Evolutionary conservation across 2,329 filamentous ascomycete genomes (phyloP), one percentile per base, ranked within the genome.

Genomic region (Apiospora pterosperma): DNA sequence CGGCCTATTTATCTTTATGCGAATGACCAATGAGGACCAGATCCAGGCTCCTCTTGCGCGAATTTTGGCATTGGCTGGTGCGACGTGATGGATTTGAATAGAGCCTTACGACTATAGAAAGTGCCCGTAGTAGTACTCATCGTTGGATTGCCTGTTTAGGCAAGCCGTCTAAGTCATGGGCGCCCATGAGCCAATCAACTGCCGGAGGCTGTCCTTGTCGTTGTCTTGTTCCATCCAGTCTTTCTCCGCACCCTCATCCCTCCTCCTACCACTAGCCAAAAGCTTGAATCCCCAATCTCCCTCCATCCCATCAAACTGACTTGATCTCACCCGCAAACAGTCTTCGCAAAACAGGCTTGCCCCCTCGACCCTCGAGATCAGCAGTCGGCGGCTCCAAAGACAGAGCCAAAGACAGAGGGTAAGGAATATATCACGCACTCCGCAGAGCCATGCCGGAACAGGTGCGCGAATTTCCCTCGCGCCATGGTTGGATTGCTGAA

Each of bases 391-490:
- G n/a, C n/a, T n/a, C n/a, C n/a, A n/a, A n/a, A n/a, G n/a, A n/a
- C 55, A 38, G 55, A 28, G 19, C 19, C 55, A 36, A 8, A 23
- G 19, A 59, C 31, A 36, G 19, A 11, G 19, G 8, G 31, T 23
- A 36, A 31, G 19, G 16, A 59, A 59, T 23, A 55, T 55, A 60
- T 39, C 58, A 60, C 36, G 34, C 36, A 39, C 34, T 36, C 34
- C 36, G 58, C 58, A 21, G 58, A n/a, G 36, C 58, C 58, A 60
- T 60, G 58, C 58, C 58, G 58, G 58, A 60, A 61, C n/a, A 19
- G 60, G 39, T 62, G 60, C 60, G 60, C 60, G 41, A 62, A 62
- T 62, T 62, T 62, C 60, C 19, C n/a, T n/a, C 14, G 19, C 14
- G n/a, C 36, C 36, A 28, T 60, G 16, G n/a, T n/a, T n/a, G n/a